Conservation (phyloP, 805 yeast genomes). For the Metschnikowia dekortorum region DNA sequence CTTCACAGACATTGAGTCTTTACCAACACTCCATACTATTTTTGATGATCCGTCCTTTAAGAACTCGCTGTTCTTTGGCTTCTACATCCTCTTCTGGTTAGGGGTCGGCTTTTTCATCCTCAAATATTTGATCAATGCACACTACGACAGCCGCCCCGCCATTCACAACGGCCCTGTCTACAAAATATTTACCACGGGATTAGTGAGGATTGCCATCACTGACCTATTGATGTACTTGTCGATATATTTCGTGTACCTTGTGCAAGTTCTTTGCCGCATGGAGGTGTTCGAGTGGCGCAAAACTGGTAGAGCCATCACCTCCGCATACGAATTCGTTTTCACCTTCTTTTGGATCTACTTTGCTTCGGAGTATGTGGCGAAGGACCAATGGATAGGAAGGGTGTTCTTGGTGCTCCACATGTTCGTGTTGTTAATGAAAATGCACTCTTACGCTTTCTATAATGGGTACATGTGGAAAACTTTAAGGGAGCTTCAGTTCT, state of each 20-base stretch:
- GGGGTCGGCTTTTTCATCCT: conserved; percentile 52
- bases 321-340: conserved; percentile 50
- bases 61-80: conserved; percentile 62
- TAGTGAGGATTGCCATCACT: conserved; percentile 63
- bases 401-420: conserved; percentile 82
- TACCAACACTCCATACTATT: conserved; percentile 35
- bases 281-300: conserved; percentile 54
- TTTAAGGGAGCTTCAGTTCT: conserved; percentile 47
- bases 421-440: conserved; percentile 86
- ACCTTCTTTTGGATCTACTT: conserved; percentile 50
- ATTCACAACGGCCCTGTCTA: conserved; percentile 52
- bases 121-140: conserved; percentile 52
- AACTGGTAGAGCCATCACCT: conserved; percentile 61
- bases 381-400: conserved; percentile 86
- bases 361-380: conserved; percentile 43
- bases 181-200: conserved; percentile 52
- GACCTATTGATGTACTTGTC: conserved; percentile 73
- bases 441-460: conserved; percentile 89
- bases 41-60: conserved; percentile 48
- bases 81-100: conserved; percentile 78
- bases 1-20: conserved; percentile 10
- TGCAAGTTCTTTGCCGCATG: conserved; percentile 53
- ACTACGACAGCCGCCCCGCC: conserved; percentile 39
- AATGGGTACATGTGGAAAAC: conserved; percentile 85
- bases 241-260: conserved; percentile 53